Conservation (phyloP, 1,284 basidiomycete genomes). For the Irpex lacteus region DNA sequence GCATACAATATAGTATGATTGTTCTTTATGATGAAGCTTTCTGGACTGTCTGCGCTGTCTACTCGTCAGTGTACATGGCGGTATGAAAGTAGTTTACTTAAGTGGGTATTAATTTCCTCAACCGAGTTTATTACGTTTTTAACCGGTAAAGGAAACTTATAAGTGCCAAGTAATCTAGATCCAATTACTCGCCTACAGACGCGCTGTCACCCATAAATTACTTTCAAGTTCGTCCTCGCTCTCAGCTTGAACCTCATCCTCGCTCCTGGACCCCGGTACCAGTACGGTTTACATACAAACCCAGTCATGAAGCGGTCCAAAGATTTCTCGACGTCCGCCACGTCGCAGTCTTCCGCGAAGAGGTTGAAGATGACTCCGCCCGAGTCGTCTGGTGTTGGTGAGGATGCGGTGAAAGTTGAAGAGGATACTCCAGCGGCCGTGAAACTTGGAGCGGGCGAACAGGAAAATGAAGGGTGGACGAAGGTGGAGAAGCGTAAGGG, state of each 20-base stretch:
- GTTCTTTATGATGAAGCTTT: no score
- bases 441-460: conserved; percentile 8
- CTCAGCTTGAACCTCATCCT: background rate
- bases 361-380: conserved; percentile 28
- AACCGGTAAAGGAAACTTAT: no score
- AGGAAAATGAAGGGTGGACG: conserved; percentile 48
- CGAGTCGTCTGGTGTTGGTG: conserved; percentile 15
- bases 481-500: conserved; percentile 73
- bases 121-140: no score
- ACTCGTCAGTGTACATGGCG: no score
- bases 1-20: no score
- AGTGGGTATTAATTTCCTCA: no score
- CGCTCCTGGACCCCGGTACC: background rate
- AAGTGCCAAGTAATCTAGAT: no score
- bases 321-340: conserved; percentile 19
- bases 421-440: background rate
- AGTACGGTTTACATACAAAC: background rate
- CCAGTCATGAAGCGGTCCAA: conserved; percentile 36
- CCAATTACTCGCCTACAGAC: no score
- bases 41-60: no score
- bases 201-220: background rate
- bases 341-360: conserved; percentile 25
- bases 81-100: no score
- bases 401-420: conserved; percentile 4
- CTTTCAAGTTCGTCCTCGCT: background rate